A percentile compares a stretch with the other conserved stretches of the same genome.
These are phyloP conservation scores for Tieghemostelium lacteum DNA, from an alignment of 78 protist genomes.

Conservation along the genomic window DNA sequence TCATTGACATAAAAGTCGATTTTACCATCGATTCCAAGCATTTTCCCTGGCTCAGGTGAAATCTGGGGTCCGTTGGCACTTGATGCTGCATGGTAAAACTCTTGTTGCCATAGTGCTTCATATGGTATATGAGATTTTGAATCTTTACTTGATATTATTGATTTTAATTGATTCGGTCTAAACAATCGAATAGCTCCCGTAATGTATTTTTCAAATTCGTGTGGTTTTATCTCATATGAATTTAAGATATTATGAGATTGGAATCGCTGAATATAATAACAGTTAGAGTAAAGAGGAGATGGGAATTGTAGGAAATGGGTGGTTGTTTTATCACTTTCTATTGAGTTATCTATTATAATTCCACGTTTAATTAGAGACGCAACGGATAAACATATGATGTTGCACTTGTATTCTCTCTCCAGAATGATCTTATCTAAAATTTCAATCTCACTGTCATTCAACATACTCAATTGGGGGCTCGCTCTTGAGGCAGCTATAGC, in stretches of 20 bases:
- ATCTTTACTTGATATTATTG: neutral
- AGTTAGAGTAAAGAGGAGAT: neutral
- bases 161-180: neutral
- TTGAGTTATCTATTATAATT: neutral
- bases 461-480: neutral
- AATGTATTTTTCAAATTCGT: neutral
- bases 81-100: neutral
- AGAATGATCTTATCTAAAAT: neutral
- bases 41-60: neutral
- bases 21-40: neutral
- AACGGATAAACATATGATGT: too few relatives aligned
- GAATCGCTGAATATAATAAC: neutral
- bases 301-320: neutral
- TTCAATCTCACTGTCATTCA: neutral
- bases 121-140: neutral
- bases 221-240: neutral
- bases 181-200: neutral
- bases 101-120: slow-evolving; percentile 5
- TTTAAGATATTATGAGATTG: neutral
- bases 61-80: neutral
- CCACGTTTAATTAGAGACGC: neutral
- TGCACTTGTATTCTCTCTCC: neutral
- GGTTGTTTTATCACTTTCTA: neutral
- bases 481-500: neutral
- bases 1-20: slow-evolving; percentile 1